Percentiles rank a stretch among this genome's conserved stretches.
Evolutionary conservation across 768 basidiomycete species (phyloP).

Genomic region (Boletus rubroflammeus): DNA sequence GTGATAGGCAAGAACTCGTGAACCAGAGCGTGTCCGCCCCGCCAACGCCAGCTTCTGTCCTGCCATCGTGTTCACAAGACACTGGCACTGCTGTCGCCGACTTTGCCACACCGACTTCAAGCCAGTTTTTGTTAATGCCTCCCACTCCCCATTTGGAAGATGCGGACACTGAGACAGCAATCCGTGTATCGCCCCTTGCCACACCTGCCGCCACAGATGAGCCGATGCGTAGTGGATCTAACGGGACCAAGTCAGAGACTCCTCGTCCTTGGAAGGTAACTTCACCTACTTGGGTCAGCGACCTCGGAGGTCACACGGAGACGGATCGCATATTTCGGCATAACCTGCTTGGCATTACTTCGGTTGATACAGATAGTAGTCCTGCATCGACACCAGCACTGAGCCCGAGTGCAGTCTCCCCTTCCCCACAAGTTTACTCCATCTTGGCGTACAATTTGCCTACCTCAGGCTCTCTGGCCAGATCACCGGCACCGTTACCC

Average conservation of each 20-base stretch:
- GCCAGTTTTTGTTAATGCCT: constrained; percentile 28
- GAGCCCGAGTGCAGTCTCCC: constrained; percentile 20
- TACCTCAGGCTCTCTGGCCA: constrained; percentile 6
- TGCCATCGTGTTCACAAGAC: constrained; percentile 4
- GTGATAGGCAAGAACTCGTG: constrained; percentile 11
- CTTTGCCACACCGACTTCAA: constrained; percentile 27
- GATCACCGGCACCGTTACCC: constrained; percentile 17
- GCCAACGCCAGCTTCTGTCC: constrained; percentile 7
- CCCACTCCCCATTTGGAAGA: constrained; percentile 18
- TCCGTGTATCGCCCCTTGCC: constrained; percentile 12
- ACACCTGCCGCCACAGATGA: constrained; percentile 4
- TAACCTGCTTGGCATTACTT: constrained; percentile 16
- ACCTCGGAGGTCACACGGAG: constrained; percentile 31
- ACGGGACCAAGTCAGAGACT: constrained; percentile 11
- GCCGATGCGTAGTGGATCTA: constrained; percentile 5
- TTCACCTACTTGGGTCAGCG: constrained; percentile 31
- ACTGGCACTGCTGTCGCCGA: constrained; percentile 6
- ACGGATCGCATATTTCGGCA: constrained; percentile 31
- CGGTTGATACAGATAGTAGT: constrained; percentile 16
- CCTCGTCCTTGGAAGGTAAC: constrained; percentile 19
- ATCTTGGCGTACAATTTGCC: constrained; percentile 12
- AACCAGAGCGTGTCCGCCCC: constrained; percentile 6
- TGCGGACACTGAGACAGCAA: constrained; percentile 5
- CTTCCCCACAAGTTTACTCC: constrained; percentile 18
- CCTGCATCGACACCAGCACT: constrained; percentile 25